Evolutionary conservation across 208 protist species (phyloP), one percentile per base, ranked within the genome.

Genomic region (Acanthamoeba triangularis): DNA sequence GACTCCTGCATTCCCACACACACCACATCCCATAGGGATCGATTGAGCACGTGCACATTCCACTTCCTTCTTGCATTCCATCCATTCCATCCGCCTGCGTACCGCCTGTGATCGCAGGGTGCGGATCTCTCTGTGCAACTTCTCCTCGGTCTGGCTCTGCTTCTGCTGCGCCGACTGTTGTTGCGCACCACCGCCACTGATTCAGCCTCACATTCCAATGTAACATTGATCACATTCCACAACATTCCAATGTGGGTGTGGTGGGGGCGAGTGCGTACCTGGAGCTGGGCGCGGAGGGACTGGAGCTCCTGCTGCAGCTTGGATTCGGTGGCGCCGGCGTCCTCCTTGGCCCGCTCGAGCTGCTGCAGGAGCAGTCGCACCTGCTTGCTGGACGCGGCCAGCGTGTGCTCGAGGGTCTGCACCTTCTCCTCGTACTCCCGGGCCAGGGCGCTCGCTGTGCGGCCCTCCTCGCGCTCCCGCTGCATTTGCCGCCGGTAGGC

Each of bases 391-490:
- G 78, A 54, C 6, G 78, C 78, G 37, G 33, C 37, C 35, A 41
- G 37, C 11, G 74, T 82, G 28, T 82, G 5, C 78, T 87, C 78
- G 49, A 87, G 41, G 6, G 49, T 61, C 47, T 87, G 47, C 47
- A 87, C 7, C 78, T 61, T 87, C 23, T 87, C 78, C 49, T 87
- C 78, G 33, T 87, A 87, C 78, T 87, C 78, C 23, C 52, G 5
- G 7, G 20, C n/a, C 23, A 87, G 49, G 5, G 41, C 78, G 52
- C 49, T 87, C 18, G 49, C 28, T 0, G 49, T 41, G 8, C 41
- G 6, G 2, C 47, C 41, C 49, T 61, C 78, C n/a, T 87, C 47
- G 4, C 47, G 6, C 78, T 87, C 78, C 35, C 20, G 16, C 72
- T 87, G 78, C 25, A 87, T 61, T n/a, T 61, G 78, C 8, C 78